These are phyloP conservation scores for Amanita thiersii DNA, from an alignment of 768 basidiomycete genomes.

Conservation along the genomic window DNA sequence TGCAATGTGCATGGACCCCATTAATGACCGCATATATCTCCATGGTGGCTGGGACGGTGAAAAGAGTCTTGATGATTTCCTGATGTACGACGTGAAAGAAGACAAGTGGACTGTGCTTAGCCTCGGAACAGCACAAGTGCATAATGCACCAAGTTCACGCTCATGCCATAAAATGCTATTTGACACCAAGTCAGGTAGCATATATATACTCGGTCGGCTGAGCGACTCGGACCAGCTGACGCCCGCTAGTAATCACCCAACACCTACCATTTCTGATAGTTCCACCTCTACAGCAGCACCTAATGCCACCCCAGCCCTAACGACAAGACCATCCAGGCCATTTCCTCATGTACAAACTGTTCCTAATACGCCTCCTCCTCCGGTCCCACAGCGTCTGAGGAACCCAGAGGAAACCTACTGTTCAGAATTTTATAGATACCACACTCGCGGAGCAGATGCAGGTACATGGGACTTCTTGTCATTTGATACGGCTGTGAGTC, in stretches of 20 bases:
- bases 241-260: conserved; percentile 12
- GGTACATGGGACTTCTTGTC: conserved; percentile 72
- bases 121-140: conserved; percentile 42
- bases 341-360: not conserved
- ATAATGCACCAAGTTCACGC: conserved; percentile 61
- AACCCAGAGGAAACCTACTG: conserved; percentile 28
- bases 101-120: conserved; percentile 59
- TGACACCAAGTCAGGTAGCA: conserved; percentile 57
- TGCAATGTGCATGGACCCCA: conserved; percentile 71
- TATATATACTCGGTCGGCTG: conserved; percentile 68
- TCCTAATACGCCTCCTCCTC: conserved; percentile 1
- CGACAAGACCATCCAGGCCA: not conserved
- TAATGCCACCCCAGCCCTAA: not conserved
- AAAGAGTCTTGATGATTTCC: conserved; percentile 70
- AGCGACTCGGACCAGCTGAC: conserved; percentile 42
- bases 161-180: conserved; percentile 82
- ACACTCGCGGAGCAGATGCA: conserved; percentile 48
- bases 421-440: conserved; percentile 74
- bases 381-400: conserved; percentile 9
- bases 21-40: conserved; percentile 57
- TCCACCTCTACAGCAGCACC: not conserved
- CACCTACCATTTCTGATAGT: not conserved
- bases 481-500: conserved; percentile 55
- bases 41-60: conserved; percentile 77
- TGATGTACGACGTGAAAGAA: conserved; percentile 56